A percentile compares a stretch with the other conserved stretches of the same genome.
These are phyloP conservation scores for Exophiala viscosa DNA, from an alignment of 2,329 filamentous ascomycete genomes.

Conservation along the genomic window DNA sequence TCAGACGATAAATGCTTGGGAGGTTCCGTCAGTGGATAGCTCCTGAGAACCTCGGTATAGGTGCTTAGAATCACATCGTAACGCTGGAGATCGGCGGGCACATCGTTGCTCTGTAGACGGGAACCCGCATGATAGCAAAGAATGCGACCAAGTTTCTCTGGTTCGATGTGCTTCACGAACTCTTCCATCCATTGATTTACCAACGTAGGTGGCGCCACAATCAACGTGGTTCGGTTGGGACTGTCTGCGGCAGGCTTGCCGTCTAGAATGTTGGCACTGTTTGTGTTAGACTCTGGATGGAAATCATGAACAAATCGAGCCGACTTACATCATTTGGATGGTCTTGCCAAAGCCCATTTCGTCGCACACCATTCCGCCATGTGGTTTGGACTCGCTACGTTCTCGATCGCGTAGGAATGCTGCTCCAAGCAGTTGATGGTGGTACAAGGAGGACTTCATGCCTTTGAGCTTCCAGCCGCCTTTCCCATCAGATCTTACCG, in stretches of 20 bases:
- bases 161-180: slow-evolving; percentile 34
- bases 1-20: slow-evolving; percentile 22
- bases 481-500: slow-evolving; percentile 30
- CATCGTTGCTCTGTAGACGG: slow-evolving; percentile 25
- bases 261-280: slow-evolving; percentile 38
- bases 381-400: slow-evolving; percentile 23
- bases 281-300: slow-evolving; percentile 3
- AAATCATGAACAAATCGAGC: neutral
- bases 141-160: slow-evolving; percentile 24
- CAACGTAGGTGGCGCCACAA: slow-evolving; percentile 37
- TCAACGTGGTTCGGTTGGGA: slow-evolving; percentile 34
- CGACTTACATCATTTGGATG: slow-evolving; percentile 34
- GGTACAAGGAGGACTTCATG: slow-evolving; percentile 34
- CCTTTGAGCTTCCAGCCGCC: slow-evolving; percentile 34
- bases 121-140: slow-evolving; percentile 29
- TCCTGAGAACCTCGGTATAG: slow-evolving; percentile 36
- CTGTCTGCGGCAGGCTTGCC: slow-evolving; percentile 24
- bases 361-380: slow-evolving; percentile 39
- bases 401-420: slow-evolving; percentile 27
- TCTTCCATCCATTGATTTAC: slow-evolving; percentile 36
- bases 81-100: slow-evolving; percentile 20
- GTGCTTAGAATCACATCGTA: slow-evolving; percentile 37
- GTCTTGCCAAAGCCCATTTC: slow-evolving; percentile 44
- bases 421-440: slow-evolving; percentile 34
- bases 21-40: slow-evolving; percentile 31